A percentile compares a stretch with the other conserved stretches of the same genome.
phyloP scores from a whole-genome alignment of 2,329 filamentous ascomycete species.

The Calonectria honghensis region DNA sequence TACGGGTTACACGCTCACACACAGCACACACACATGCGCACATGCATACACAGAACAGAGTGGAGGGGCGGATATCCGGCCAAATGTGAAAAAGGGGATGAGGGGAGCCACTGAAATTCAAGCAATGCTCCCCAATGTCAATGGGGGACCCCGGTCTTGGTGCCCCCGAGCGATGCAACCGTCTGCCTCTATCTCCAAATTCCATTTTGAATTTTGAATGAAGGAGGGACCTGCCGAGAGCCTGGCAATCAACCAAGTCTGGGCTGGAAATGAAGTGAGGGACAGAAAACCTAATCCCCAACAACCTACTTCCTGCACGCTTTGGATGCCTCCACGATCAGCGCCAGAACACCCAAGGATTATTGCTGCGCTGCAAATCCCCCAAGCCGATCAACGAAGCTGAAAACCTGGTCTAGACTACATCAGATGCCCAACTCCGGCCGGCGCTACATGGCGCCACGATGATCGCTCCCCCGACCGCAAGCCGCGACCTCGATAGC shows the following conservation, averaged over 20 bases:
- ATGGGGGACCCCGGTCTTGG: conserved; percentile 19
- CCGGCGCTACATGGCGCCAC: conserved; percentile 11
- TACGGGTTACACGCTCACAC: background rate
- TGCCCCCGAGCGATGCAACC: conserved; percentile 28
- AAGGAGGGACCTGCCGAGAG: conserved; percentile 18
- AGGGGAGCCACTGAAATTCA: conserved; percentile 26
- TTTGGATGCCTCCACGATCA: conserved; percentile 23
- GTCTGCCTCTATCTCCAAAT: conserved; percentile 28
- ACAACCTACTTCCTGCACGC: conserved; percentile 7
- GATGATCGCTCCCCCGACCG: background rate
- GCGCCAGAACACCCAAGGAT: conserved; percentile 4
- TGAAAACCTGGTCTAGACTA: conserved; percentile 13
- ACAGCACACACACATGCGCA: background rate
- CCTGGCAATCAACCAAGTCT: background rate
- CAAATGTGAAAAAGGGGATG: conserved; percentile 22
- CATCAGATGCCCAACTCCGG: background rate
- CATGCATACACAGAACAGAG: conserved; percentile 11
- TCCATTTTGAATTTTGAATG: conserved; percentile 32
- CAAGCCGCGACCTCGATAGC: background rate
- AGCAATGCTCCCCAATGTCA: conserved; percentile 15
- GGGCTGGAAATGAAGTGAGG: conserved; percentile 21
- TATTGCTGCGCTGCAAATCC: conserved; percentile 17
- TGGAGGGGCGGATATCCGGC: conserved; percentile 26
- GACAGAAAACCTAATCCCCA: conserved; percentile 19
- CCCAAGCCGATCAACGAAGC: conserved; percentile 17